Percentiles rank a stretch among this genome's conserved stretches.
phyloP scores from a whole-genome alignment of 768 basidiomycete species.

The Termitomyces heimii region DNA sequence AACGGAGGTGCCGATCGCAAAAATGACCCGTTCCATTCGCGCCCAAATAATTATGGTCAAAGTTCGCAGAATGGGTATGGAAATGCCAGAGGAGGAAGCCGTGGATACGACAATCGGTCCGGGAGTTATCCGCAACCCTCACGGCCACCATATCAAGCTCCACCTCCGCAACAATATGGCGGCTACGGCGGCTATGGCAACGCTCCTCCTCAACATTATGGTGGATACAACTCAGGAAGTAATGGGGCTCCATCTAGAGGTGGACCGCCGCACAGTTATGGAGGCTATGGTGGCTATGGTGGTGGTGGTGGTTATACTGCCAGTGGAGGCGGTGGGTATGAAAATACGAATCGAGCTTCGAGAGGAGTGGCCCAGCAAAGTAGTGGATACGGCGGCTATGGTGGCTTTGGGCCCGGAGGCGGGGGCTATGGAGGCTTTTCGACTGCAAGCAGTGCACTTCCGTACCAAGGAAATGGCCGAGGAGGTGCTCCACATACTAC shows the following conservation, averaged over 20 bases:
- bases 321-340: constrained; percentile 15
- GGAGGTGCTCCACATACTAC: constrained; percentile 23
- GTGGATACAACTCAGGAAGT: constrained; percentile 21
- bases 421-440: constrained; percentile 23
- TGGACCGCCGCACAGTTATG: background rate
- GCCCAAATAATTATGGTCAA: constrained; percentile 30
- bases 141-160: constrained; percentile 24
- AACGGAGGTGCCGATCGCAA: constrained; percentile 28
- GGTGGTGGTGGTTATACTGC: constrained; percentile 13
- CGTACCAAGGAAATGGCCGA: constrained; percentile 19
- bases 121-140: constrained; percentile 30
- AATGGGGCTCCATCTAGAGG: constrained; percentile 20
- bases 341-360: constrained; percentile 23
- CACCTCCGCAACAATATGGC: constrained; percentile 25
- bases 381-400: constrained; percentile 23
- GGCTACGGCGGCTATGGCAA: constrained; percentile 19
- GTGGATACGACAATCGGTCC: constrained; percentile 25
- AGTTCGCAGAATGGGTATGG: constrained; percentile 20
- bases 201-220: constrained; percentile 19
- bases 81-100: constrained; percentile 19
- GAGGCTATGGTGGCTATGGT: constrained; percentile 24
- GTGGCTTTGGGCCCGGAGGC: constrained; percentile 21
- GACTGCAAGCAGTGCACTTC: constrained; percentile 29
- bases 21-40: constrained; percentile 43
- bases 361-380: constrained; percentile 30